These are phyloP conservation scores for Westerdykella aurantiaca DNA, from an alignment of 2,329 filamentous ascomycete genomes.

Conservation along the genomic window DNA sequence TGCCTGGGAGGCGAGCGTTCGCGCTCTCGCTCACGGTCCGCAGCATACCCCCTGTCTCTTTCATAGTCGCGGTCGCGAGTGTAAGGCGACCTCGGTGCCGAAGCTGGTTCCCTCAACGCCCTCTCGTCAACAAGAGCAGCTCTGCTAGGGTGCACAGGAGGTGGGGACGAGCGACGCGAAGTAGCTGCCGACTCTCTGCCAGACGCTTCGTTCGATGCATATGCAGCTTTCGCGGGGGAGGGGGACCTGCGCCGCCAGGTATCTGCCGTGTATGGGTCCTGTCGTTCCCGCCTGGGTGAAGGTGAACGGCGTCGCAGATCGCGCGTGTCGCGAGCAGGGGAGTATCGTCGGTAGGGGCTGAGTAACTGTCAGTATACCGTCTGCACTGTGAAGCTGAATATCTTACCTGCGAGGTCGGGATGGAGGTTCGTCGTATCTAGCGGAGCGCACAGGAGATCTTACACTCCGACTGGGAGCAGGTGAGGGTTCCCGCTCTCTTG, in stretches of 20 bases:
- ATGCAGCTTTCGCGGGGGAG: slow-evolving; percentile 39
- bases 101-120: slow-evolving; percentile 25
- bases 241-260: slow-evolving; percentile 52
- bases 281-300: slow-evolving; percentile 46
- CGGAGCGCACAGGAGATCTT: slow-evolving; percentile 38
- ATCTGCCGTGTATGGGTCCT: slow-evolving; percentile 45
- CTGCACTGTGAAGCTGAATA: not conserved
- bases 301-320: slow-evolving; percentile 51
- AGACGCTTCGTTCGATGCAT: slow-evolving; percentile 46
- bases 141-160: slow-evolving; percentile 50
- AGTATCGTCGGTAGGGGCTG: slow-evolving; percentile 38
- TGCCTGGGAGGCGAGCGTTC: slow-evolving; percentile 31
- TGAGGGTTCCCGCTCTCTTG: slow-evolving; percentile 43
- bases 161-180: slow-evolving; percentile 58
- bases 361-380: slow-evolving; percentile 14
- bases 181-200: slow-evolving; percentile 51
- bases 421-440: slow-evolving; percentile 44
- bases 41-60: slow-evolving; percentile 16
- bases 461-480: slow-evolving; percentile 43
- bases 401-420: slow-evolving; percentile 35
- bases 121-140: slow-evolving; percentile 35
- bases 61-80: slow-evolving; percentile 22
- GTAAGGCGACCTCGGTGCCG: slow-evolving; percentile 29
- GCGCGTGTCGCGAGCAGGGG: slow-evolving; percentile 40
- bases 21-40: slow-evolving; percentile 23